Evolutionary conservation across 805 yeast species (phyloP), one percentile per base, ranked within the genome.

Genomic region (Ogataea pini): DNA sequence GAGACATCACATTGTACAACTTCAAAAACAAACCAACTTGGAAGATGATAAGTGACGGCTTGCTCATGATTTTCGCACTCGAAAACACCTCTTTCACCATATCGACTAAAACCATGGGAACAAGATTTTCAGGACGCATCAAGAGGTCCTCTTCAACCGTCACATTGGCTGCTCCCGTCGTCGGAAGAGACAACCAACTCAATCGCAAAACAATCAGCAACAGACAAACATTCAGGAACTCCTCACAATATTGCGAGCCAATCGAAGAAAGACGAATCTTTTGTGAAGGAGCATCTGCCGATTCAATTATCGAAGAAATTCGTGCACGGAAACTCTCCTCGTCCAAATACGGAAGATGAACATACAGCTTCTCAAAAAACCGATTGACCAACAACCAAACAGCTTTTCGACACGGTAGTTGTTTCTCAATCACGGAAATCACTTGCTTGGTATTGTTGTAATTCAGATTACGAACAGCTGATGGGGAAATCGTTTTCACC

Each of bases 281-380:
- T 39, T 67, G 67, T 13, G 63, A 59, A 37, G 51, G 65, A 66
- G 46, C 50, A 42, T 71, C 72, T 20, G 64, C 67, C 1, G 63
- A 44, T 12, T 82, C 85, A 27, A 82, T 64, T 6, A 82, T 73
- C 19, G 71, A 59, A 1, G 66, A 54, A 14, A 81, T 62, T 42
- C 75, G 74, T 16, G 55, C 55, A 45, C 72, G 72, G 60, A 80
- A 79, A 8, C 70, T 69, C 44, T 56, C 67, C 60, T 85, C 89
- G 62, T 85, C 89, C 28, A 85, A 65, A 52, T 77, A 81, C 2
- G 94, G 91, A 56, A 85, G 71, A 48, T 77, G 82, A 12, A 86
- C 77, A 60, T 86, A 86, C 4, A 85, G 65, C 28, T 74, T 71
- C 9, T 72, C 72, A 60, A 85, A 85, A 53, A 79, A 85, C 52